These are phyloP conservation scores for Boletellus sp. DNA, from an alignment of 768 basidiomycete species.

Conservation along the genomic window DNA sequence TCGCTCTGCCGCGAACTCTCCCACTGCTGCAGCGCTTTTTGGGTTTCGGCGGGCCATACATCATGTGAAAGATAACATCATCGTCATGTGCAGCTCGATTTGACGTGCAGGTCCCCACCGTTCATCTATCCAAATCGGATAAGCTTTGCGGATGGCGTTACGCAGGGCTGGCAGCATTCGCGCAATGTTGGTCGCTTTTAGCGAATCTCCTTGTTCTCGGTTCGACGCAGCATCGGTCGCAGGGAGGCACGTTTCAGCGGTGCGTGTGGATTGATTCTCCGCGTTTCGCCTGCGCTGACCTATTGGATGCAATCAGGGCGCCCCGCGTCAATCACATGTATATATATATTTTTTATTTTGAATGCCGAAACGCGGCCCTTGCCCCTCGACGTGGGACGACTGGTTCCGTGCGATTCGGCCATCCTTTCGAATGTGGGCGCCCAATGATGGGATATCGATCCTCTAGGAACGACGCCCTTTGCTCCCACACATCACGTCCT, in stretches of 20 bases:
- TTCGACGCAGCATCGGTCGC: conserved; percentile 1
- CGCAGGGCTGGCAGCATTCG: conserved; percentile 4
- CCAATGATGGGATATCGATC: conserved; percentile 7
- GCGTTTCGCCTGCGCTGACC: background rate
- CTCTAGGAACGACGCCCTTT: too few relatives aligned
- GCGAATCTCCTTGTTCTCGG: background rate
- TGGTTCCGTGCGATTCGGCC: background rate
- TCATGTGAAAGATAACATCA: conserved; percentile 20
- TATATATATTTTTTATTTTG: too few relatives aligned
- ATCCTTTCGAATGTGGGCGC: conserved; percentile 2
- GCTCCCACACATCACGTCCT: conserved; percentile 4
- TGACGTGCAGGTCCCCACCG: background rate
- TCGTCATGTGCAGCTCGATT: background rate
- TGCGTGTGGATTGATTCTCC: background rate
- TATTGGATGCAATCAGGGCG: background rate
- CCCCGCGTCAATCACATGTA: conserved; percentile 7
- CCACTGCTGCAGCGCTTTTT: conserved; percentile 4
- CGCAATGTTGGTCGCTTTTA: background rate
- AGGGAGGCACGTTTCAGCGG: background rate
- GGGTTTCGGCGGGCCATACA: conserved; percentile 12
- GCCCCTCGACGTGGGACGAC: conserved; percentile 3
- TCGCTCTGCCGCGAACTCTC: conserved; percentile 22
- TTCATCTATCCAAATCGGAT: conserved; percentile 23
- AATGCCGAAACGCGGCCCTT: too few relatives aligned
- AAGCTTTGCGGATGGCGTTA: background rate